Conservation (phyloP, 768 basidiomycete genomes). For the Inosperma sp. region DNA sequence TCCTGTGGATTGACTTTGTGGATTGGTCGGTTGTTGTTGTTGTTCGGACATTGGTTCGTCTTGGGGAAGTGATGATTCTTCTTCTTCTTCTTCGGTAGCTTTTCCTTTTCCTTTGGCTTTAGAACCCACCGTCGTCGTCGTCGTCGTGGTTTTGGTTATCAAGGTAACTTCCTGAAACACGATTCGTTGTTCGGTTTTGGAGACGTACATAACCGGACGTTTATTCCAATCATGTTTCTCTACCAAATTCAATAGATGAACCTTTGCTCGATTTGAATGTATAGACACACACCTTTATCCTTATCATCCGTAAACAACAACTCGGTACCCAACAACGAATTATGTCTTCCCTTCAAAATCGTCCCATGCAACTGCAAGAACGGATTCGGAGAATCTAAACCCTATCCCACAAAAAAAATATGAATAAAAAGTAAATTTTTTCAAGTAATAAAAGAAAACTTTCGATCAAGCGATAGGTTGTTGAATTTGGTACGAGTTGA, state of each 20-base stretch:
- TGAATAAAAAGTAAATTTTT: no score
- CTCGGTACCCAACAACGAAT: constrained; percentile 68
- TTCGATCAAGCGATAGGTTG: constrained; percentile 71
- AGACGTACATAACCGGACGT: constrained; percentile 49
- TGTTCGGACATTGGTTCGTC: not conserved
- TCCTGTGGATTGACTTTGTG: constrained; percentile 3
- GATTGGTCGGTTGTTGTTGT: not conserved
- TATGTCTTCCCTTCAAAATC: constrained; percentile 65
- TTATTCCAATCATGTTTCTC: constrained; percentile 47
- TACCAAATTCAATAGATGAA: not conserved
- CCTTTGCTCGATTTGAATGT: not conserved
- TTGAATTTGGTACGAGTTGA: constrained; percentile 66
- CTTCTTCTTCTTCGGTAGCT: not conserved
- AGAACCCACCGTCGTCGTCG: no score
- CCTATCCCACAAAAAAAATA: constrained; percentile 35
- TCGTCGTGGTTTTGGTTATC: constrained; percentile 37
- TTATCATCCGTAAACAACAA: constrained; percentile 68
- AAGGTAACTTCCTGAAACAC: constrained; percentile 71
- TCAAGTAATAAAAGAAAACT: constrained; percentile 25
- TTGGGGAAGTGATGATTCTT: not conserved
- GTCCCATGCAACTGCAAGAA: constrained; percentile 75
- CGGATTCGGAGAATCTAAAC: constrained; percentile 72
- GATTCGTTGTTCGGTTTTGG: constrained; percentile 64
- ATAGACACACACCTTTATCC: constrained; percentile 38
- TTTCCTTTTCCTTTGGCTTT: constrained; percentile 16